Base-by-base conservation (phyloP, 179 eudicot genomes). In the Gypsophila paniculata region DNA sequence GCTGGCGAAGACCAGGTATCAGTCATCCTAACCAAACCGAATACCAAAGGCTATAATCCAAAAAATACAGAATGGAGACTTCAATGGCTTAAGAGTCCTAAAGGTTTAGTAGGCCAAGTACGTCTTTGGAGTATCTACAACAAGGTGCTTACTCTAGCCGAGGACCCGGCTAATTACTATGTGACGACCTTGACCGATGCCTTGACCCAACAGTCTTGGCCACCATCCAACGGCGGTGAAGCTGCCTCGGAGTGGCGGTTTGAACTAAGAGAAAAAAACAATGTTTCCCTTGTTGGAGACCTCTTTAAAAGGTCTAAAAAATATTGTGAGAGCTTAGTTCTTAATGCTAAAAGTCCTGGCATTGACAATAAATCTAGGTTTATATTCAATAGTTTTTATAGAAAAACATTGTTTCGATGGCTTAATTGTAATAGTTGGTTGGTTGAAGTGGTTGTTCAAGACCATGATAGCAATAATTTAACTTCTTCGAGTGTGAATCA, bases 31-130 rank as follows among this genome's bases (percentile, higher is more conserved):
- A 59, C 63, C 63, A 59, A 1, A 10, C 63, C 38, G 7, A 29
- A 8, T 32, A 2, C 1, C 2, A 14, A 26, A 25, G 38, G 8
- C 4, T 59, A 21, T 9, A 59, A 59, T 38, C 38, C 32, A 32
- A 59, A 59, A 59, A 59, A 25, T 38, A 59, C 38, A 0, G 63
- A 59, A 38, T 59, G 63, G 63, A 59, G 63, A 59, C 63, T 59
- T 23, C 17, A 59, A 25, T 59, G 63, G 63, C 36, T 59, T 0
- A 59, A 22, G 4, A 29, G 18, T 13, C 63, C 63, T 22, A 59
- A 26, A 8, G 4, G 12, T 25, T 59, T 59, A 59, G 63, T 59
- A 0, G 63, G 63, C 38, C 38, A 59, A 21, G 63, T 59, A 25
- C 63, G 63, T 14, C 38, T 59, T 8, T 59, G 63, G 63, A 59